Evolutionary conservation across 352 stramenopile species (phyloP).

Genomic region (Hyaloperonospora brassicae): DNA sequence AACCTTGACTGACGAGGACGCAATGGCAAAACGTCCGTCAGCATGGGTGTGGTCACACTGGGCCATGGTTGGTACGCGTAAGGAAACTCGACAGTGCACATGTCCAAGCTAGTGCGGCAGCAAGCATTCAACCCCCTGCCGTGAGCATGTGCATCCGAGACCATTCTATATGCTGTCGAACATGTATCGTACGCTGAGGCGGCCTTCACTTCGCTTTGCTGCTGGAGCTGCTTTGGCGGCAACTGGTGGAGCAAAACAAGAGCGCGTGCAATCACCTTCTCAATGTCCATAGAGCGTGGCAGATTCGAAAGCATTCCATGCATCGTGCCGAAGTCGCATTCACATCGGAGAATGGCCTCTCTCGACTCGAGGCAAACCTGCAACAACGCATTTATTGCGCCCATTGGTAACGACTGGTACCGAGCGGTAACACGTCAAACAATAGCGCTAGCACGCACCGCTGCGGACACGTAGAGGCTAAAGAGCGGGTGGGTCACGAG

Average conservation of each 20-base stretch:
- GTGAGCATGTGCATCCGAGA: not conserved
- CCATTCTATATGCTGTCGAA: not conserved
- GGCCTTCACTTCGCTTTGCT: slow-evolving; percentile 17
- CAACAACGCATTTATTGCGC: not conserved
- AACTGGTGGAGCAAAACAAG: slow-evolving; percentile 53
- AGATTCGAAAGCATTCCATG: slow-evolving; percentile 68
- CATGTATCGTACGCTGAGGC: slow-evolving; percentile 18
- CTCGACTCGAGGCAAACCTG: slow-evolving; percentile 50
- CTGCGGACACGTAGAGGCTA: slow-evolving; percentile 84
- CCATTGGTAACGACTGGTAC: not conserved
- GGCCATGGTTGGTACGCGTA: slow-evolving; percentile 32
- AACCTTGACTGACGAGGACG: slow-evolving; percentile 22
- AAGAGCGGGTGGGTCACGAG: slow-evolving; percentile 90
- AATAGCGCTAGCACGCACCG: slow-evolving; percentile 26
- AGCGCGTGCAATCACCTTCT: slow-evolving; percentile 47
- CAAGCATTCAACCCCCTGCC: not conserved
- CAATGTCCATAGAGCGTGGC: slow-evolving; percentile 63
- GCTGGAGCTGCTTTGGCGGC: slow-evolving; percentile 31
- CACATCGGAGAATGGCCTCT: slow-evolving; percentile 50
- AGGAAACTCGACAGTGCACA: slow-evolving; percentile 37
- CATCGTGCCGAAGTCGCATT: slow-evolving; percentile 72
- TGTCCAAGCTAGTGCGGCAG: slow-evolving; percentile 9
- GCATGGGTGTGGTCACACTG: slow-evolving; percentile 19
- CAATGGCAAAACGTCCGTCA: slow-evolving; percentile 21
- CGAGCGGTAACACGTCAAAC: not conserved